These are phyloP conservation scores for Erythrophleum fordii DNA, from an alignment of 306 rosid species.

Conservation along the genomic window DNA sequence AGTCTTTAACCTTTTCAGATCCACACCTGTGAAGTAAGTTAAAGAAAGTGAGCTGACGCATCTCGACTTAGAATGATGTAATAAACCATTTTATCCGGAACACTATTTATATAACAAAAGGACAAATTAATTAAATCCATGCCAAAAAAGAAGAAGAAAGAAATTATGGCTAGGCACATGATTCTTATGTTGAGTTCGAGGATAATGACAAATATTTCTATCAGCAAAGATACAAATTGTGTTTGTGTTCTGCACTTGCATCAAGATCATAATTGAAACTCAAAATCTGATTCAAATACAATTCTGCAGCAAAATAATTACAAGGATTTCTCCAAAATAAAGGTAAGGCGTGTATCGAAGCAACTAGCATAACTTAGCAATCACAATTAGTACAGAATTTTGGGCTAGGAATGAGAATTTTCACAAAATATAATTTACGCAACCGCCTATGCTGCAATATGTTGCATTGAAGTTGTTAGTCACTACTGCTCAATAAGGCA, in stretches of 20 bases:
- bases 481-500: not conserved
- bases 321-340: not conserved
- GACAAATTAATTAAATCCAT: not conserved
- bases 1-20: slow-evolving; percentile 68
- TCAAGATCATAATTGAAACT: slow-evolving; percentile 27
- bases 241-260: not conserved
- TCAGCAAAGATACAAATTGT: not conserved
- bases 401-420: not conserved
- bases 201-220: not conserved
- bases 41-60: slow-evolving; percentile 15
- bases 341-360: not conserved
- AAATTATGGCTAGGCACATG: not conserved
- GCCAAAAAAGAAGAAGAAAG: not conserved
- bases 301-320: slow-evolving; percentile 2
- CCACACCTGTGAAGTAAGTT: slow-evolving; percentile 55
- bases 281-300: slow-evolving; percentile 22
- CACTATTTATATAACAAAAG: not conserved
- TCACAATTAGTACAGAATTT: not conserved
- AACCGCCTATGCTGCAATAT: not conserved
- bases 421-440: not conserved
- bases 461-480: not conserved
- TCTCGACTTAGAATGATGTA: not conserved
- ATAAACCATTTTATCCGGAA: slow-evolving; percentile 9
- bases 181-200: not conserved
- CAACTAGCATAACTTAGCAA: slow-evolving; percentile 1